Evolutionary conservation across 2,329 filamentous ascomycete genomes (phyloP).

Genomic region (Parastagonospora nodorum): DNA sequence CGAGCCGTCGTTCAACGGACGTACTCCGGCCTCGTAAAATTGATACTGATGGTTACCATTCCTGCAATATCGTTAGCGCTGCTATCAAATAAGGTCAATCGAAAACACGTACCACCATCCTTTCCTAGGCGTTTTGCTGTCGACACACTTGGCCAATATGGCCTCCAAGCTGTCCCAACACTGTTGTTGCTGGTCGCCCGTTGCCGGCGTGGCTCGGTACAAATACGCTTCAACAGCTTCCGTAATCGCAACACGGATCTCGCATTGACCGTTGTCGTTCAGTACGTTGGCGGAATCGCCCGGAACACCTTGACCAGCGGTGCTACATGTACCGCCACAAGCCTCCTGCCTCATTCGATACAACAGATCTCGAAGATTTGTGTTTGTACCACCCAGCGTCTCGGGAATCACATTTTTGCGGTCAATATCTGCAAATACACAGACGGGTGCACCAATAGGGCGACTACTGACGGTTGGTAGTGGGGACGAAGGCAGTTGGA

Average conservation of each 20-base stretch:
- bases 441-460: background rate
- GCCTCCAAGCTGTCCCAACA: background rate
- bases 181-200: background rate
- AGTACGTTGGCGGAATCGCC: background rate
- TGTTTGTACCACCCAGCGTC: background rate
- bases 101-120: background rate
- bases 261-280: background rate
- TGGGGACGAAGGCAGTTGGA: background rate
- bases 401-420: background rate
- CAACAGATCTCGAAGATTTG: background rate
- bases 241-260: background rate
- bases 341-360: background rate
- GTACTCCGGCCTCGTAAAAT: background rate
- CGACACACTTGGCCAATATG: background rate
- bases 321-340: background rate
- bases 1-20: background rate
- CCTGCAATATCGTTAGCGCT: background rate
- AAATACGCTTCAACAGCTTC: background rate
- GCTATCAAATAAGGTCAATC: too few species aligned
- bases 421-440: background rate
- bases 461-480: background rate
- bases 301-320: background rate
- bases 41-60: background rate
- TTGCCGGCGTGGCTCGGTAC: background rate
- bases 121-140: background rate